Evolutionary conservation across 768 basidiomycete genomes (phyloP).

Genomic region (Chalciporus sphaerocephalus): DNA sequence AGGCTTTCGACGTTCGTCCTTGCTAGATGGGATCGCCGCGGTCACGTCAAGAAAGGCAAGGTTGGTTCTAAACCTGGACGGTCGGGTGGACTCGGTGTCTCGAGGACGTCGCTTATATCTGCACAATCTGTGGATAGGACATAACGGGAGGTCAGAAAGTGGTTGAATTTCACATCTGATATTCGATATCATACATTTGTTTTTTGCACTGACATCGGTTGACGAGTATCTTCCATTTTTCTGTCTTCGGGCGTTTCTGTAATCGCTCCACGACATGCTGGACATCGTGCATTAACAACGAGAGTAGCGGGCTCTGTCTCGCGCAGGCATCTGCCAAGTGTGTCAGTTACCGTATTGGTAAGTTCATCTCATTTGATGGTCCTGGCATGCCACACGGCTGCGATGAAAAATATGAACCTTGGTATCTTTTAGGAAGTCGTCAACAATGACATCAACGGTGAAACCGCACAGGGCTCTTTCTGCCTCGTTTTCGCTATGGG

Average conservation of each 20-base stretch:
- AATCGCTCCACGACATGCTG: constrained; percentile 19
- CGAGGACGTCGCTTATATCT: background rate
- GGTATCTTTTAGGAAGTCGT: constrained; percentile 7
- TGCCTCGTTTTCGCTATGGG: constrained; percentile 12
- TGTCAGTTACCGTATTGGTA: constrained; percentile 14
- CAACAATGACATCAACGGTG: constrained; percentile 4
- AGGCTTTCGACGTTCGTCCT: constrained; percentile 10
- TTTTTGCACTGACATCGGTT: constrained; percentile 15
- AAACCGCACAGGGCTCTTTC: background rate
- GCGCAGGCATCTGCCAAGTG: constrained; percentile 4
- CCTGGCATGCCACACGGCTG: constrained; percentile 6
- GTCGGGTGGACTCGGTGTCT: background rate
- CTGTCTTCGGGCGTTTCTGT: constrained; percentile 1
- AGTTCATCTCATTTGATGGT: constrained; percentile 8
- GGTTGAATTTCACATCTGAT: background rate
- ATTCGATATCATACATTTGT: constrained; percentile 11
- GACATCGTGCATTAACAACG: constrained; percentile 15
- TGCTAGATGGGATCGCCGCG: constrained; percentile 16
- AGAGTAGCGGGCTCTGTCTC: constrained; percentile 6
- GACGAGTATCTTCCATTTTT: constrained; percentile 8
- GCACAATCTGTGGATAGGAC: background rate
- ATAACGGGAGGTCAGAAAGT: background rate
- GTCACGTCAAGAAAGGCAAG: constrained; percentile 11
- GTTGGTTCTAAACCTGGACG: constrained; percentile 8
- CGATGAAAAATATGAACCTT: constrained; percentile 18